Evolutionary conservation across 768 basidiomycete genomes (phyloP).

Genomic region (Guyanaporus albipodus): DNA sequence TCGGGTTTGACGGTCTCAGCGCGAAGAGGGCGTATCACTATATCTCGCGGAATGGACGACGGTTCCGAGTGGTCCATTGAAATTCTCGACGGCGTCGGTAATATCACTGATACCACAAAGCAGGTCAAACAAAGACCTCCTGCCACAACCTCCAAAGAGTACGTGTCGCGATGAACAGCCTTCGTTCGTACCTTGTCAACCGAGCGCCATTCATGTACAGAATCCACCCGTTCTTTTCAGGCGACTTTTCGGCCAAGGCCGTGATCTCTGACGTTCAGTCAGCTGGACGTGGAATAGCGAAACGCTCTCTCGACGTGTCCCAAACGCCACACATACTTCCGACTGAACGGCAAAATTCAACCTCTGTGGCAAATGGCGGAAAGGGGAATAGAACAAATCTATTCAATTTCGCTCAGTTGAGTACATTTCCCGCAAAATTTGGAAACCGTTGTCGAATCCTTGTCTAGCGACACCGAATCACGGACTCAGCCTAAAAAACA

Average conservation of each 20-base stretch:
- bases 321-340: neutral
- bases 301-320: neutral
- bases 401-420: conserved; percentile 8
- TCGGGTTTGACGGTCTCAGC: neutral
- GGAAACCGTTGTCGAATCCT: too few species aligned
- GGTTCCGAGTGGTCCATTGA: conserved; percentile 31
- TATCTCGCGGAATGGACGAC: conserved; percentile 15
- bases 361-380: neutral
- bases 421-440: conserved; percentile 1
- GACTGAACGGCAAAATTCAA: neutral
- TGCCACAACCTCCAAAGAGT: conserved; percentile 12
- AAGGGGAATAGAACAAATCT: neutral
- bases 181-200: conserved; percentile 11
- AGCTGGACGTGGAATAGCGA: neutral
- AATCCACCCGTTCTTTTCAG: conserved; percentile 16
- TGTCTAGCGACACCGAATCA: too few species aligned
- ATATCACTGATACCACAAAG: conserved; percentile 11
- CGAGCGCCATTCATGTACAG: conserved; percentile 9
- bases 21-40: conserved; percentile 5
- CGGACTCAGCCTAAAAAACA: neutral
- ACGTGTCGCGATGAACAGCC: conserved; percentile 10
- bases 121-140: conserved; percentile 18
- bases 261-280: neutral
- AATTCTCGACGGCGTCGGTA: conserved; percentile 23
- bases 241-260: conserved; percentile 12